A percentile compares a stretch with the other conserved stretches of the same genome.
Evolutionary conservation across 176 grass and related monocot genomes (phyloP).

Genomic region (Carex cristatella): DNA sequence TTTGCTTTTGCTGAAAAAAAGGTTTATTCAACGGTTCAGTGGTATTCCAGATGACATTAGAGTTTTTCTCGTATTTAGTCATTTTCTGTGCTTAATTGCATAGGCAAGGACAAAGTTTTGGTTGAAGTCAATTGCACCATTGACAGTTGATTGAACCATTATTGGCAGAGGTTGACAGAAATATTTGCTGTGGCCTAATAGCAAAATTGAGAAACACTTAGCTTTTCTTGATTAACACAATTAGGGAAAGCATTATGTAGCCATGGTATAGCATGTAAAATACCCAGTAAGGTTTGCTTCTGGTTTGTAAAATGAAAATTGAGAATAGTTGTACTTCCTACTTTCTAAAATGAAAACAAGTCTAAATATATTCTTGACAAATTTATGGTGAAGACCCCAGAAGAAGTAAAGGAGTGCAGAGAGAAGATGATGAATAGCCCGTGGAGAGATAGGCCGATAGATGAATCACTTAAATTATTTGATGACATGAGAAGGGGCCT

Average conservation of each 20-base stretch:
- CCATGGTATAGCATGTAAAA: neutral
- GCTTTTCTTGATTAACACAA: neutral
- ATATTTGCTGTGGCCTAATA: neutral
- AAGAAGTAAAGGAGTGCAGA: conserved; percentile 94
- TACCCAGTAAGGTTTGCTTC: neutral
- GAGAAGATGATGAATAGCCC: conserved; percentile 96
- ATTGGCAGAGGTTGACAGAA: neutral
- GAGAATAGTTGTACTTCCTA: conserved; percentile 1
- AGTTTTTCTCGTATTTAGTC: neutral
- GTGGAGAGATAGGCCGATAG: conserved; percentile 85
- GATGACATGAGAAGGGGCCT: conserved; percentile 80
- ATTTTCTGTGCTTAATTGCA: neutral
- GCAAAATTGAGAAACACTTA: neutral
- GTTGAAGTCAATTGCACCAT: neutral
- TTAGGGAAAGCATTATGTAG: neutral
- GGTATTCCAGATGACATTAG: neutral
- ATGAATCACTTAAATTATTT: conserved; percentile 82
- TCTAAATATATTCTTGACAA: conserved; percentile 8
- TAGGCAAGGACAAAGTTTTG: neutral
- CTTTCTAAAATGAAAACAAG: conserved; percentile 18
- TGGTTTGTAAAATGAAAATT: neutral
- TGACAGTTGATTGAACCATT: neutral
- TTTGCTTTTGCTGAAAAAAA: neutral
- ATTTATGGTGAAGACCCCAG: conserved; percentile 50
- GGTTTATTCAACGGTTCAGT: neutral